Conservation (phyloP, 177 flowering plant genomes). For the Tripterygium wilfordii region DNA sequence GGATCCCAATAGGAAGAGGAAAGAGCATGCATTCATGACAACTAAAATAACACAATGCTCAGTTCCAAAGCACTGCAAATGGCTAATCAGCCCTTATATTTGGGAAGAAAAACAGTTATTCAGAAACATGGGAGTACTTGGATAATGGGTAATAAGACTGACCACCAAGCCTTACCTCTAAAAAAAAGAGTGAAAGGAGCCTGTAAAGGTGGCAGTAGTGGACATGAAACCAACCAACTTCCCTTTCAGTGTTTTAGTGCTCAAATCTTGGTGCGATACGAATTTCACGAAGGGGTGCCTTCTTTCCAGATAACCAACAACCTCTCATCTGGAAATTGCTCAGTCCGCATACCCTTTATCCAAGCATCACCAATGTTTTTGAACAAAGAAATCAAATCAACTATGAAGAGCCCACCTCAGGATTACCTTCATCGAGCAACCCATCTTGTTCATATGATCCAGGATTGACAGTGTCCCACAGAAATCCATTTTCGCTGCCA, state of each 20-base stretch:
- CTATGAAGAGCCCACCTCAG: slow-evolving; percentile 37
- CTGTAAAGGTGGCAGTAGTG: slow-evolving; percentile 17
- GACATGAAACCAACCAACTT: slow-evolving; percentile 31
- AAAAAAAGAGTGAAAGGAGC: slow-evolving; percentile 18
- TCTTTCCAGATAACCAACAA: slow-evolving; percentile 22
- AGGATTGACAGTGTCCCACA: slow-evolving; percentile 45
- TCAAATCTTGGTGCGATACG: slow-evolving; percentile 26
- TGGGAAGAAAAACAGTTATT: not conserved
- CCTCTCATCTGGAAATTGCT: slow-evolving; percentile 24
- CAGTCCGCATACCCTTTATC: slow-evolving; percentile 36
- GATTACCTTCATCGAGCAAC: slow-evolving; percentile 29
- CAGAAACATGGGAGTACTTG: slow-evolving; percentile 29
- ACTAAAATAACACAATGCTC: not conserved
- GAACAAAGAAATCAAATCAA: slow-evolving; percentile 27
- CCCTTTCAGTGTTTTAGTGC: slow-evolving; percentile 22
- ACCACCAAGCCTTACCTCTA: slow-evolving; percentile 40
- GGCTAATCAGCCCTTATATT: not conserved
- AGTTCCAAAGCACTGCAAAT: not conserved
- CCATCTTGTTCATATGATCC: slow-evolving; percentile 40
- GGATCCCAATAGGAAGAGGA: not conserved
- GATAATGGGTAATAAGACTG: slow-evolving; percentile 35
- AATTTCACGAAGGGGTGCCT: slow-evolving; percentile 22
- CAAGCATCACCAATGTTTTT: slow-evolving; percentile 41
- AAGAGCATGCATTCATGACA: not conserved
- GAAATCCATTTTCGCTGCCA: slow-evolving; percentile 66